These are phyloP conservation scores for Wickerhamomyces ciferrii DNA, from an alignment of 805 yeast genomes.

Conservation along the genomic window DNA sequence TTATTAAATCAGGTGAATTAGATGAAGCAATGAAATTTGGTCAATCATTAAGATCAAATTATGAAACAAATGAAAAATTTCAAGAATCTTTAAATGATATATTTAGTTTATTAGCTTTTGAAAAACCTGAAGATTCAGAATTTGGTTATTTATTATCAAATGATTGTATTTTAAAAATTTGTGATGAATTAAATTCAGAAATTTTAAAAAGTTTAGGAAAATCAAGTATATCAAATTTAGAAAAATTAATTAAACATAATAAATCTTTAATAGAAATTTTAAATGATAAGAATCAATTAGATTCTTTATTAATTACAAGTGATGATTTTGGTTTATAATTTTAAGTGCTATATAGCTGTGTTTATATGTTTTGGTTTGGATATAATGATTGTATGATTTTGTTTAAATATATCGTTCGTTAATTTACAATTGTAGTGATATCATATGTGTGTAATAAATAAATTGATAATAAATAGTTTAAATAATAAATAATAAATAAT, in stretches of 20 bases:
- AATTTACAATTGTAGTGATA: too few species aligned
- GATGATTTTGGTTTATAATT: conserved; percentile 33
- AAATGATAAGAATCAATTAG: conserved; percentile 24
- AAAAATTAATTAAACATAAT: conserved; percentile 37
- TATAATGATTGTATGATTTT: neutral
- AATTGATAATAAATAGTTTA: neutral
- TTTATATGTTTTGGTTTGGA: too few species aligned
- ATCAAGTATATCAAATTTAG: conserved; percentile 36
- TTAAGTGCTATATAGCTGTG: too few species aligned
- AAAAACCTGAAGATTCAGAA: conserved; percentile 37
- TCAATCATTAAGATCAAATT: conserved; percentile 28
- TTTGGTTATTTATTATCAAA: conserved; percentile 31
- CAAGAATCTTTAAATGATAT: conserved; percentile 37
- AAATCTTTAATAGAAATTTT: conserved; percentile 29
- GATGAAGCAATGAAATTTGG: conserved; percentile 35
- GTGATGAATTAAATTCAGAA: conserved; percentile 38
- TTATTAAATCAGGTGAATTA: conserved; percentile 25
- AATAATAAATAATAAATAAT: neutral
- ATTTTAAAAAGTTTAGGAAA: conserved; percentile 38
- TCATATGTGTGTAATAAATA: neutral
- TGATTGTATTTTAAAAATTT: conserved; percentile 30
- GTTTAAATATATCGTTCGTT: too few species aligned
- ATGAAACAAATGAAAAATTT: conserved; percentile 25
- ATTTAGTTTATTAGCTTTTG: conserved; percentile 47
- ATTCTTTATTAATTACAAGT: conserved; percentile 35